Evolutionary conservation across 2,329 filamentous ascomycete genomes (phyloP).

Genomic region (Trichophyton simii): DNA sequence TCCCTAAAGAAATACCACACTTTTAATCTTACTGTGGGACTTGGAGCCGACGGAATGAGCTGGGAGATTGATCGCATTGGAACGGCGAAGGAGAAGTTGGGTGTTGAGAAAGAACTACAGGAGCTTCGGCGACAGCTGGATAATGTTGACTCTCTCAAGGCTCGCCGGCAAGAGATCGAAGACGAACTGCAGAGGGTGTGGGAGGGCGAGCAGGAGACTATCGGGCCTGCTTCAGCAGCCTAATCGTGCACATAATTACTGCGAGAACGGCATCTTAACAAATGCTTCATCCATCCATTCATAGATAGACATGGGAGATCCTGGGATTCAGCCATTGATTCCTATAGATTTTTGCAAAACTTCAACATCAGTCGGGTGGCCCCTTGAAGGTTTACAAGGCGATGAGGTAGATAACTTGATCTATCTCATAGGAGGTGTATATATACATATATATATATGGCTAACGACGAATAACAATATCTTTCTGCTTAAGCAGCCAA

Average conservation of each 20-base stretch:
- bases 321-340: background rate
- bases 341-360: no score
- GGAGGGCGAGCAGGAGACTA: conserved; percentile 25
- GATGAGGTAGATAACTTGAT: no score
- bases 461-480: no score
- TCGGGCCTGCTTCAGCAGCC: background rate
- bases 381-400: no score
- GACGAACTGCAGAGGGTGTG: conserved; percentile 58
- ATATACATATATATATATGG: no score
- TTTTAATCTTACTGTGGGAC: conserved; percentile 73
- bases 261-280: no score
- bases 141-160: conserved; percentile 75
- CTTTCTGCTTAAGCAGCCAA: no score
- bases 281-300: no score
- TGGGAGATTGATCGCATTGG: conserved; percentile 94
- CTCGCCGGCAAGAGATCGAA: conserved; percentile 67
- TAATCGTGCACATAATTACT: background rate
- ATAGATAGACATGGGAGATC: background rate
- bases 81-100: conserved; percentile 82
- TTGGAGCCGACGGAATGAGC: conserved; percentile 66
- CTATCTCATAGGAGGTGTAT: no score
- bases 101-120: conserved; percentile 79
- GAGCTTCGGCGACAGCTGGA: conserved; percentile 68
- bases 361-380: no score
- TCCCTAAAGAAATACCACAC: conserved; percentile 94